Conservation (phyloP, 2,329 filamentous ascomycete species). For the Aureobasidium zeae region DNA sequence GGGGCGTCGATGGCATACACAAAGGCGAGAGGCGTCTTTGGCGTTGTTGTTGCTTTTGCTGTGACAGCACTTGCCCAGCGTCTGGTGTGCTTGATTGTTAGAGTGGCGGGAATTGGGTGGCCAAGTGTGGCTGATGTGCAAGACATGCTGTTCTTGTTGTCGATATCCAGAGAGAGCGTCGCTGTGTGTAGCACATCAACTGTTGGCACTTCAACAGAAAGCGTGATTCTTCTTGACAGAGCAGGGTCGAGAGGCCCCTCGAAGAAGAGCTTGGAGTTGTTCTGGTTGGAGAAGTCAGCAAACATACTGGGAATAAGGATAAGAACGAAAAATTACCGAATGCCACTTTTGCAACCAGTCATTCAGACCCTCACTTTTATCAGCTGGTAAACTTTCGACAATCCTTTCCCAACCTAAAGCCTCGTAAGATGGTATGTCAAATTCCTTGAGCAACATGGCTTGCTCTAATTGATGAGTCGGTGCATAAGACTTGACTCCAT, state of each 20-base stretch:
- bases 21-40: slow-evolving; percentile 33
- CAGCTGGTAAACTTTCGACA: slow-evolving; percentile 42
- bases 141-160: slow-evolving; percentile 18
- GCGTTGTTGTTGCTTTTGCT: too few species aligned
- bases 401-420: slow-evolving; percentile 46
- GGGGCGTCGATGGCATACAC: slow-evolving; percentile 73
- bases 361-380: slow-evolving; percentile 35
- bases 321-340: slow-evolving; percentile 30
- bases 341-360: slow-evolving; percentile 51
- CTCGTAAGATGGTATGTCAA: slow-evolving; percentile 44
- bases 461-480: slow-evolving; percentile 44
- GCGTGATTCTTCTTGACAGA: slow-evolving; percentile 55
- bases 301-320: neutral
- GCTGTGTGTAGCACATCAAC: slow-evolving; percentile 76
- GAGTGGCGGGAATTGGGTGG: slow-evolving; percentile 53
- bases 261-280: slow-evolving; percentile 22
- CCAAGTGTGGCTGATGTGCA: slow-evolving; percentile 48
- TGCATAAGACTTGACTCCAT: slow-evolving; percentile 38
- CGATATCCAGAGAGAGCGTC: slow-evolving; percentile 43
- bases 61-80: slow-evolving; percentile 35
- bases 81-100: slow-evolving; percentile 49
- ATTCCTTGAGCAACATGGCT: slow-evolving; percentile 44
- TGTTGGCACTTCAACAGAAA: slow-evolving; percentile 82
- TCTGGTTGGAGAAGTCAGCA: slow-evolving; percentile 19
- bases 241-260: slow-evolving; percentile 23